Evolutionary conservation across 768 basidiomycete species (phyloP), one percentile per base, ranked within the genome.

Genomic region (Austroboletus festivus): DNA sequence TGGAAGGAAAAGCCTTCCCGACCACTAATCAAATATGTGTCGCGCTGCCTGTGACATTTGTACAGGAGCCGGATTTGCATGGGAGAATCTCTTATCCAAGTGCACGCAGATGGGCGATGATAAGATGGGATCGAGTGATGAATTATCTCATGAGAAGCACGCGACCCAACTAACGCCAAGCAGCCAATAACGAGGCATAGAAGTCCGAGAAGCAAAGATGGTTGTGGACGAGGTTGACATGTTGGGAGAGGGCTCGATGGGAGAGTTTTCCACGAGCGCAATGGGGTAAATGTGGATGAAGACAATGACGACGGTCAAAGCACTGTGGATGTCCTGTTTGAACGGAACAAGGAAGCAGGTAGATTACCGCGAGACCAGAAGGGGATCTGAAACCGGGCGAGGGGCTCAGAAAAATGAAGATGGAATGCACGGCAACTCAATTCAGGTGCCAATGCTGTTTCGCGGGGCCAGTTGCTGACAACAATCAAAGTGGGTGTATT

Each of bases 11-110:
- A 49, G 8, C 41, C 44, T 53, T 62, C 48, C 46, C 48, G 51
- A 56, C 51, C 47, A 46, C 24, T 31, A 30, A 18, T 42, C n/a
- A 12, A 16, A 24, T 26, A 46, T 20, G 46, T 45, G 23, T 44
- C 21, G 42, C 20, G 35, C 22, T 53, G 40, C 22, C 42, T 49
- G n/a, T n/a, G n/a, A 46, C 30, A 22, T 47, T 23, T 35, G 53
- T 23, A 38, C 42, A 51, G 38, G 52, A 44, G 38, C 44, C 28
- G 42, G 62, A 65, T 65, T 63, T 60, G 53, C 57, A 65, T 53
- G 53, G 55, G 57, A 54, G 57, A 60, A 60, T 63, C 59, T 22
- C 40, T 41, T 31, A 21, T 22, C 30, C 39, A 38, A 48, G 26
- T 37, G 33, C n/a, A n/a, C 15, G 31, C 23, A 43, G 43, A 53